phyloP scores from a whole-genome alignment of 805 yeast genomes.

The Candida adriatica region DNA sequence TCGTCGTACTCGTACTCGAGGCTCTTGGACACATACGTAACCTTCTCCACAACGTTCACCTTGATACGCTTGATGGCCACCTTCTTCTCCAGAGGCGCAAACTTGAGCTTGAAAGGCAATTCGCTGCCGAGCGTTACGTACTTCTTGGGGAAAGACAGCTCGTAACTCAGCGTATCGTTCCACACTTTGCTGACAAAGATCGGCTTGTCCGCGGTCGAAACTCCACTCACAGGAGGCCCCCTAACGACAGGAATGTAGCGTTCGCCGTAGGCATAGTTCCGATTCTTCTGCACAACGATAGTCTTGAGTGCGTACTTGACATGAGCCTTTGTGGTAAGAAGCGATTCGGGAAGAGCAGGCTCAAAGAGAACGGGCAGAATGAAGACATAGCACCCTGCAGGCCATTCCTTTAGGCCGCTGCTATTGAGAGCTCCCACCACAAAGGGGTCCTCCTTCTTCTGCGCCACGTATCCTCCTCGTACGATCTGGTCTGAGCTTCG shows the following conservation, averaged over 20 bases:
- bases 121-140: slow-evolving; percentile 59
- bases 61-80: slow-evolving; percentile 56
- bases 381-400: slow-evolving; percentile 68
- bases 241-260: slow-evolving; percentile 30
- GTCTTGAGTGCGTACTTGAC: slow-evolving; percentile 39
- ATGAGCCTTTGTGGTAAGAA: slow-evolving; percentile 42
- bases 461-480: slow-evolving; percentile 12
- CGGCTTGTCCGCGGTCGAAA: slow-evolving; percentile 53
- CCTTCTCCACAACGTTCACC: slow-evolving; percentile 59
- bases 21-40: slow-evolving; percentile 55
- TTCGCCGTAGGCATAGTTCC: slow-evolving; percentile 28
- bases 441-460: slow-evolving; percentile 12
- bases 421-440: slow-evolving; percentile 11
- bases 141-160: slow-evolving; percentile 64
- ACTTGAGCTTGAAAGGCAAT: slow-evolving; percentile 53
- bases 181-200: slow-evolving; percentile 69
- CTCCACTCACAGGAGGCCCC: slow-evolving; percentile 33
- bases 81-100: slow-evolving; percentile 59
- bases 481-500: slow-evolving; percentile 13
- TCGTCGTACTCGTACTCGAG: slow-evolving; percentile 47
- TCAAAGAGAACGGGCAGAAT: slow-evolving; percentile 58
- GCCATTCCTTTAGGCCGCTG: slow-evolving; percentile 19
- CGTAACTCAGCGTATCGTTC: slow-evolving; percentile 66
- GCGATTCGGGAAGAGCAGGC: slow-evolving; percentile 54
- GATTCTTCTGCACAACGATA: slow-evolving; percentile 19